A percentile compares a stretch with the other conserved stretches of the same genome.
These are phyloP conservation scores for Gonapodya sp. DNA, from an alignment of 192 early-diverging fungal species.

Conservation along the genomic window DNA sequence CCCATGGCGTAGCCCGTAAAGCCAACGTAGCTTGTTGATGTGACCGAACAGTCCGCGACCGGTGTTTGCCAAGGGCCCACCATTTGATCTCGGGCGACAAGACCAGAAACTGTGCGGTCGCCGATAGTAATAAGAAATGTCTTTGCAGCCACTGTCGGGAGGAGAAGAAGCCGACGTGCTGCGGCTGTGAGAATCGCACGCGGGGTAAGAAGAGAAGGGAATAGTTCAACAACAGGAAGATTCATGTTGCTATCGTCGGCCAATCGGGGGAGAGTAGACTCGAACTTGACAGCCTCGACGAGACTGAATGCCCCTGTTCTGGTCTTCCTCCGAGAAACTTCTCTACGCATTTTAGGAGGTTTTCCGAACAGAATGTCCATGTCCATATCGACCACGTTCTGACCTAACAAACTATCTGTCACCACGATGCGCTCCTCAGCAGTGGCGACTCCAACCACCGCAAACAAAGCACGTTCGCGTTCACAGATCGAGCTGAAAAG, in stretches of 20 bases:
- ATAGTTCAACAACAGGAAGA: constrained; percentile 26
- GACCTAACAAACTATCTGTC: constrained; percentile 57
- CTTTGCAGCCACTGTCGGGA: constrained; percentile 89
- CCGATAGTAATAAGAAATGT: constrained; percentile 97
- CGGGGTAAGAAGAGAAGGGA: constrained; percentile 15
- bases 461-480: constrained; percentile 87
- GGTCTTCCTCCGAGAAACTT: not conserved
- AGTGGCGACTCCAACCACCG: constrained; percentile 81
- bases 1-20: constrained; percentile 92
- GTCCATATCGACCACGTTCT: constrained; percentile 77
- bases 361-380: constrained; percentile 97
- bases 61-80: constrained; percentile 99
- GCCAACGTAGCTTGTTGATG: constrained; percentile 60
- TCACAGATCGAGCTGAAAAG: constrained; percentile 65
- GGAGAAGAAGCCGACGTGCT: constrained; percentile 61
- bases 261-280: not conserved
- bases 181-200: constrained; percentile 40
- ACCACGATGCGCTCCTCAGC: constrained; percentile 72
- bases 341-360: constrained; percentile 87
- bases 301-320: not conserved
- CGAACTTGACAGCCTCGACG: not conserved
- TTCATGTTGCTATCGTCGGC: not conserved
- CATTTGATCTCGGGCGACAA: constrained; percentile 94
- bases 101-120: constrained; percentile 88
- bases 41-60: constrained; percentile 93